Conservation (phyloP, 768 basidiomycete genomes). For the Naematelia aurantialba region DNA sequence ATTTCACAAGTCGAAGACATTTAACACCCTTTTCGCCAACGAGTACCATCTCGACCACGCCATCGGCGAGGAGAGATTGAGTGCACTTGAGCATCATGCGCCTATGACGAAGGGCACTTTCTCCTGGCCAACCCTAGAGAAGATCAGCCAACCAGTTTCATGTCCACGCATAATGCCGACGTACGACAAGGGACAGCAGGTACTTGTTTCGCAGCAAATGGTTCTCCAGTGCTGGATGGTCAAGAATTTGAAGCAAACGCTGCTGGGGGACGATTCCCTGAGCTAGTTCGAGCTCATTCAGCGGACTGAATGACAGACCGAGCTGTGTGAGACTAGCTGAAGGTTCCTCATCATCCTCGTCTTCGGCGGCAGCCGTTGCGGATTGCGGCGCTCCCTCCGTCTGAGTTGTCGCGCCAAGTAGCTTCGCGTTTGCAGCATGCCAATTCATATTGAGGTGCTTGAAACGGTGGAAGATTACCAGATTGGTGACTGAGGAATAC, state of each 20-base stretch:
- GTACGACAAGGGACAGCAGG: constrained; percentile 28
- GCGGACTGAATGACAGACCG: constrained; percentile 18
- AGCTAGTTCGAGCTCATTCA: constrained; percentile 33
- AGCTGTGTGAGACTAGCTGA: neutral
- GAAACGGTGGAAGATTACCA: constrained; percentile 35
- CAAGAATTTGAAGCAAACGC: constrained; percentile 32
- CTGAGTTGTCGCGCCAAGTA: neutral
- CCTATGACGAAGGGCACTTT: constrained; percentile 15
- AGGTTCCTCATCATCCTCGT: neutral
- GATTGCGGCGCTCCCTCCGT: neutral
- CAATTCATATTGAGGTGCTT: constrained; percentile 32
- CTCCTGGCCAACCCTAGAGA: constrained; percentile 31
- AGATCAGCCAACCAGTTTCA: constrained; percentile 1
- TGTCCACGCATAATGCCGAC: neutral
- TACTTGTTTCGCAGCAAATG: constrained; percentile 26
- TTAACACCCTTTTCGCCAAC: constrained; percentile 23
- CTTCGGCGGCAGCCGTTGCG: constrained; percentile 1
- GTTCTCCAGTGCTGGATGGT: constrained; percentile 35
- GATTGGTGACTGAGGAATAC: constrained; percentile 32
- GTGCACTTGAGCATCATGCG: constrained; percentile 26
- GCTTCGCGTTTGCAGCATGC: neutral
- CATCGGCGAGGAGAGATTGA: constrained; percentile 22
- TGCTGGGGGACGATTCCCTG: constrained; percentile 34
- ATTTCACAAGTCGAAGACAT: constrained; percentile 37
- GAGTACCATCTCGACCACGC: constrained; percentile 27